Conservation (phyloP, 768 basidiomycete genomes). For the Crepidotus variabilis region DNA sequence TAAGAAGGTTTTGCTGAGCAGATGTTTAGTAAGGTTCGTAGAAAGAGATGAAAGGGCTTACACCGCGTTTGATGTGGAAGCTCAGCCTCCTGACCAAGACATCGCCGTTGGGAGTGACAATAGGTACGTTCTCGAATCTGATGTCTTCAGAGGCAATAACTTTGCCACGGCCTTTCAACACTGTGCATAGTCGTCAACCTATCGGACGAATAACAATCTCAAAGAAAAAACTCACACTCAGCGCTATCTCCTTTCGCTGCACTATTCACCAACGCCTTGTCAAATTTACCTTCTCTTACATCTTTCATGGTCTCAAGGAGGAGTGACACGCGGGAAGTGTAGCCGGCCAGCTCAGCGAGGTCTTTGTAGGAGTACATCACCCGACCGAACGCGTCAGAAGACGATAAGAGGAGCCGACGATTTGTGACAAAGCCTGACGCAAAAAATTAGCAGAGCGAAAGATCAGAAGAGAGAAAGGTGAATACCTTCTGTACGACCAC, state of each 20-base stretch:
- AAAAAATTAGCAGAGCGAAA: conserved; percentile 1
- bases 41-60: conserved; percentile 20
- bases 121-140: conserved; percentile 88
- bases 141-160: conserved; percentile 87
- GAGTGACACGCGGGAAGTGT: conserved; percentile 86
- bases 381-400: conserved; percentile 91
- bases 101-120: conserved; percentile 95
- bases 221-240: conserved; percentile 47
- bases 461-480: not conserved
- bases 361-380: conserved; percentile 99
- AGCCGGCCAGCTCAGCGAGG: conserved; percentile 91
- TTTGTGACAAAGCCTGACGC: conserved; percentile 94
- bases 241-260: conserved; percentile 71
- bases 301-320: conserved; percentile 91
- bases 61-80: conserved; percentile 87
- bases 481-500: conserved; percentile 84
- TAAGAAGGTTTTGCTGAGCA: conserved; percentile 81
- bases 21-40: conserved; percentile 4
- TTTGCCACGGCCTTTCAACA: conserved; percentile 74
- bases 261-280: conserved; percentile 83
- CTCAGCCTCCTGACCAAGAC: conserved; percentile 80
- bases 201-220: not conserved
- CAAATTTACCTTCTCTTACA: conserved; percentile 76
- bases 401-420: conserved; percentile 80
- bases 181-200: conserved; percentile 31